A percentile compares a stretch with the other conserved stretches of the same genome.
Conservation (phyloP, 2,329 filamentous ascomycete species). For the Leptographium wingfieldii region DNA sequence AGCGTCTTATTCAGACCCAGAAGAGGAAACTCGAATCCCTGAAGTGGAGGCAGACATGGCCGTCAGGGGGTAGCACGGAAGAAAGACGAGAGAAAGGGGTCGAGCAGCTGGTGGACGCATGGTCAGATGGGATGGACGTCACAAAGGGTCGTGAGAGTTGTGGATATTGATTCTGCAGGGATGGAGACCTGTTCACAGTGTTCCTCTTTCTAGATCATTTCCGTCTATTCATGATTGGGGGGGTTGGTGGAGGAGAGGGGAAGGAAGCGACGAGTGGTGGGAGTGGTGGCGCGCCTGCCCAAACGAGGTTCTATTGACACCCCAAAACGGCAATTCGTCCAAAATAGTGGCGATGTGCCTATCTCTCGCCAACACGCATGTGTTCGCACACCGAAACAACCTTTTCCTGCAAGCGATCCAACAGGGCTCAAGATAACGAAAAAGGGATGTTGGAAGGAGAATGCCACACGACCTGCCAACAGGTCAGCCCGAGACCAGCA, state of each 20-base stretch:
- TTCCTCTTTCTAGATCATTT: neutral
- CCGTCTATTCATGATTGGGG: neutral
- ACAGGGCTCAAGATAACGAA: neutral
- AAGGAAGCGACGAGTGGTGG: neutral
- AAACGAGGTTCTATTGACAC: constrained; percentile 13
- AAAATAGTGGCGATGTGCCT: neutral
- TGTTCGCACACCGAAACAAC: neutral
- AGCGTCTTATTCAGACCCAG: constrained; percentile 2
- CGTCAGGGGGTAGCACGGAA: neutral
- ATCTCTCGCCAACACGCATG: neutral
- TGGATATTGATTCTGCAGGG: neutral
- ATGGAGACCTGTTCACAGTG: neutral
- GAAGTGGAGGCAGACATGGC: neutral
- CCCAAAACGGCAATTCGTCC: constrained; percentile 4
- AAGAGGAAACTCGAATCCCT: neutral
- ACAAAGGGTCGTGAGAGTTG: neutral
- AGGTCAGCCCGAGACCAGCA: neutral
- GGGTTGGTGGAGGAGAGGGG: neutral
- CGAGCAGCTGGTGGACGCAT: neutral
- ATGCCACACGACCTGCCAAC: neutral
- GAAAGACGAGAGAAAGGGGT: neutral
- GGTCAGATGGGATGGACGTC: neutral
- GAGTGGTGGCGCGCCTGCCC: neutral
- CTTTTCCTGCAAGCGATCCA: neutral
- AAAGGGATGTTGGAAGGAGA: neutral